Conservation (phyloP, 2,329 filamentous ascomycete species). For the Cladosporium velox region DNA sequence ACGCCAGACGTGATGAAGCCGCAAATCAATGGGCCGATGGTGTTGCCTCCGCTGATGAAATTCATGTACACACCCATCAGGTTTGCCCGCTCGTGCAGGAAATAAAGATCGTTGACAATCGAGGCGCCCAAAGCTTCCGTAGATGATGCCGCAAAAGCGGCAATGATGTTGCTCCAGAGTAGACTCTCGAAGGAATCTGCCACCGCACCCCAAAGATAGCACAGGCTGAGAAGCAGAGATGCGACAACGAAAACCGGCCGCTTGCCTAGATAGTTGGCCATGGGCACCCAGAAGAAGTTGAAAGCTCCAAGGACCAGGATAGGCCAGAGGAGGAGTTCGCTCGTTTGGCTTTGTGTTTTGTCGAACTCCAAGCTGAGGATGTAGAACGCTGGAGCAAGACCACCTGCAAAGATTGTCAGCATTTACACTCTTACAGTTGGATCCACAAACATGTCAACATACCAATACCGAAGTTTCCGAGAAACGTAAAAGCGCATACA, state of each 20-base stretch:
- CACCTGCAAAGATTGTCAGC: slow-evolving; percentile 28
- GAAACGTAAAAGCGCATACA: slow-evolving; percentile 50
- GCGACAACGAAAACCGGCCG: slow-evolving; percentile 51
- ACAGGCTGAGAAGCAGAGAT: slow-evolving; percentile 46
- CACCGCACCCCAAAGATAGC: slow-evolving; percentile 51
- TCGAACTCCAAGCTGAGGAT: slow-evolving; percentile 49
- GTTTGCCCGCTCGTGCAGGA: slow-evolving; percentile 39
- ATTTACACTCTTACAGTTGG: neutral
- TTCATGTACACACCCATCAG: slow-evolving; percentile 45
- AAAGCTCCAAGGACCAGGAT: slow-evolving; percentile 53
- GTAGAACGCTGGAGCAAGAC: slow-evolving; percentile 48
- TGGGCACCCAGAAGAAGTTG: slow-evolving; percentile 56
- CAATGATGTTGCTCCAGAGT: slow-evolving; percentile 50
- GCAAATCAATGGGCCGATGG: slow-evolving; percentile 43
- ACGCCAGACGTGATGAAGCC: slow-evolving; percentile 44
- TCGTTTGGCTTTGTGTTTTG: slow-evolving; percentile 49
- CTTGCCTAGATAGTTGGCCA: slow-evolving; percentile 51
- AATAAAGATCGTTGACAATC: slow-evolving; percentile 40
- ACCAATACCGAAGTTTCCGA: slow-evolving; percentile 49
- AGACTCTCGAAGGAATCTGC: slow-evolving; percentile 46
- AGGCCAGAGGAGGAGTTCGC: slow-evolving; percentile 42
- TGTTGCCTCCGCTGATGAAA: slow-evolving; percentile 45
- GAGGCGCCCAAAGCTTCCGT: slow-evolving; percentile 49
- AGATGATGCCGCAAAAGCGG: slow-evolving; percentile 48
- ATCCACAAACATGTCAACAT: neutral